phyloP scores from a whole-genome alignment of 257 asterid species.

The Henckelia pumila region DNA sequence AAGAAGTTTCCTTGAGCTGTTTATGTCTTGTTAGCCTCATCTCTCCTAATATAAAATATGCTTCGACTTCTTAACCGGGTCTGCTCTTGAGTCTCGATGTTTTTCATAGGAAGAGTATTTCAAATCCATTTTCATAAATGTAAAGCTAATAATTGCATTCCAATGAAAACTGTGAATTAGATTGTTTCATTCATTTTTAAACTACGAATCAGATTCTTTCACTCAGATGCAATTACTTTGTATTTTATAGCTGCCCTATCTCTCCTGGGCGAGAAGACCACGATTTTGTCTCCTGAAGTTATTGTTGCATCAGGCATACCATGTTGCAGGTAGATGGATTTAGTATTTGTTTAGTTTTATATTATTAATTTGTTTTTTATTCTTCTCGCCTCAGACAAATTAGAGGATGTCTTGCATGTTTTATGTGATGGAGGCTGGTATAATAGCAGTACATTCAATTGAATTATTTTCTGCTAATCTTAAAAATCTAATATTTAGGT shows the following conservation, averaged over 20 bases:
- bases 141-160: neutral
- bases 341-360: neutral
- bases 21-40: neutral
- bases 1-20: neutral
- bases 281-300: conserved; percentile 85
- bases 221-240: conserved; percentile 37
- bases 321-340: conserved; percentile 80
- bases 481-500: conserved; percentile 45
- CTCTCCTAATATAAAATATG: neutral
- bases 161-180: conserved; percentile 19
- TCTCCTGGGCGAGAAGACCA: conserved; percentile 91
- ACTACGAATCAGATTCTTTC: conserved; percentile 25
- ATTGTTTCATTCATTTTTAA: conserved; percentile 26
- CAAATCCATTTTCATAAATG: neutral
- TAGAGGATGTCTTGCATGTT: conserved; percentile 18
- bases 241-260: conserved; percentile 79
- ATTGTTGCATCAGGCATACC: conserved; percentile 83
- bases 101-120: neutral
- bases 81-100: neutral
- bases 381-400: conserved; percentile 20
- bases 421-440: conserved; percentile 13
- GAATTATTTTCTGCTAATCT: conserved; percentile 30
- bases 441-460: conserved; percentile 5
- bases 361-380: conserved; percentile 16
- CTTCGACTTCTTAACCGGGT: neutral